Conservation (phyloP, 108 stramenopile species). For the Pseudonitzschia multiseries region DNA sequence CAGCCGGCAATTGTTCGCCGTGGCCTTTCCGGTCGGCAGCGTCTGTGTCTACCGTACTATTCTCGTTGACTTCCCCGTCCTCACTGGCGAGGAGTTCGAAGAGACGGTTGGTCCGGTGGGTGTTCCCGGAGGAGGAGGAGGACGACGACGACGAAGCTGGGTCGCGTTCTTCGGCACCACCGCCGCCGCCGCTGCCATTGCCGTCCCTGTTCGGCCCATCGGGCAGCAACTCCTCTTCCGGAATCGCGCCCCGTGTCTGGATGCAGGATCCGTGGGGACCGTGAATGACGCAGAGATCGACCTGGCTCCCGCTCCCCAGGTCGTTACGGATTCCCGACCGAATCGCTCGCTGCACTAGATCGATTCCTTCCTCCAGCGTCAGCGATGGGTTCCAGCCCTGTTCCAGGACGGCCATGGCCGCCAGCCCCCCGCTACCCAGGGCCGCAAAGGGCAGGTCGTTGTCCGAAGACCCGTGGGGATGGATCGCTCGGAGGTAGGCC, state of each 20-base stretch:
- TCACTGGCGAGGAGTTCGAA: slow-evolving; percentile 32
- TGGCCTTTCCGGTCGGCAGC: background rate
- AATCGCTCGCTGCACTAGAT: slow-evolving; percentile 63
- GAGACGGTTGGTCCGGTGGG: slow-evolving; percentile 28
- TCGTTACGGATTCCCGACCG: slow-evolving; percentile 81
- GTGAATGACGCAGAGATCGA: slow-evolving; percentile 56
- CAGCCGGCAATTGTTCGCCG: slow-evolving; percentile 4
- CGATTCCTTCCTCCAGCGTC: slow-evolving; percentile 59
- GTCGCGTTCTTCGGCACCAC: too few species aligned
- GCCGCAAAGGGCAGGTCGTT: slow-evolving; percentile 67
- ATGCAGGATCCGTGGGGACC: slow-evolving; percentile 25
- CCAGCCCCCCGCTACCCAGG: slow-evolving; percentile 81
- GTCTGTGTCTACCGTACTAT: background rate
- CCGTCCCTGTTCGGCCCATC: slow-evolving; percentile 6
- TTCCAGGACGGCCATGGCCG: slow-evolving; percentile 81
- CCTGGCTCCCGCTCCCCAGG: slow-evolving; percentile 82
- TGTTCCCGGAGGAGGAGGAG: slow-evolving; percentile 26
- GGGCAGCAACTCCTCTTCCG: slow-evolving; percentile 33
- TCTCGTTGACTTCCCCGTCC: slow-evolving; percentile 24
- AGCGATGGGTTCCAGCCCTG: slow-evolving; percentile 41
- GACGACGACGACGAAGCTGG: too few species aligned
- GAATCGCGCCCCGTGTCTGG: slow-evolving; percentile 34
- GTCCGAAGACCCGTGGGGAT: slow-evolving; percentile 85
- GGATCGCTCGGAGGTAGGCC: slow-evolving; percentile 61
- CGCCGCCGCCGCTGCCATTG: slow-evolving; percentile 23